phyloP scores from a whole-genome alignment of 208 protist species.

The Trichomonas tenax region DNA sequence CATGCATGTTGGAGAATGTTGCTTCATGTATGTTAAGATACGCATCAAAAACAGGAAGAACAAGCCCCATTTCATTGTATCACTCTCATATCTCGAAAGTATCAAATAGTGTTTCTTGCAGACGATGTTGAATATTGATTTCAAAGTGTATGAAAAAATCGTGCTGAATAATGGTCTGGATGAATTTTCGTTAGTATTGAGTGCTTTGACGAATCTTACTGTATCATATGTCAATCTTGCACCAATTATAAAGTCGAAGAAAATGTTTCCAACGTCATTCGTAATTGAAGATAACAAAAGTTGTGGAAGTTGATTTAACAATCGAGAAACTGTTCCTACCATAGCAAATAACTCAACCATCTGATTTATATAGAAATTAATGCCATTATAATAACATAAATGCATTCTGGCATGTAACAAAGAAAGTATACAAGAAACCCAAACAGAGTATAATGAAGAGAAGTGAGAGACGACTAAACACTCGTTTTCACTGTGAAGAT shows the following conservation, averaged over 20 bases:
- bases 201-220: neutral
- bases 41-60: neutral
- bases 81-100: neutral
- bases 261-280: neutral
- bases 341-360: neutral
- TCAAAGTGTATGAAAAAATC: neutral
- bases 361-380: neutral
- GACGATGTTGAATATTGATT: neutral
- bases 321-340: neutral
- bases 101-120: neutral
- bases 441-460: neutral
- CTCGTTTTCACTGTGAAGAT: neutral
- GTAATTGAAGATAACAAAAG: neutral
- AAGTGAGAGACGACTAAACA: neutral
- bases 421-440: neutral
- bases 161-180: neutral
- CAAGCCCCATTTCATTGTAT: neutral
- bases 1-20: neutral
- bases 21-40: neutral
- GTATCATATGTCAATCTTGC: neutral
- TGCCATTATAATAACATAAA: neutral
- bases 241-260: neutral
- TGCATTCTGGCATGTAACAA: neutral
- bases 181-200: neutral
- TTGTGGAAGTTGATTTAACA: neutral